Evolutionary conservation across 805 yeast species (phyloP).

Genomic region (Metschnikowia colocasiae): DNA sequence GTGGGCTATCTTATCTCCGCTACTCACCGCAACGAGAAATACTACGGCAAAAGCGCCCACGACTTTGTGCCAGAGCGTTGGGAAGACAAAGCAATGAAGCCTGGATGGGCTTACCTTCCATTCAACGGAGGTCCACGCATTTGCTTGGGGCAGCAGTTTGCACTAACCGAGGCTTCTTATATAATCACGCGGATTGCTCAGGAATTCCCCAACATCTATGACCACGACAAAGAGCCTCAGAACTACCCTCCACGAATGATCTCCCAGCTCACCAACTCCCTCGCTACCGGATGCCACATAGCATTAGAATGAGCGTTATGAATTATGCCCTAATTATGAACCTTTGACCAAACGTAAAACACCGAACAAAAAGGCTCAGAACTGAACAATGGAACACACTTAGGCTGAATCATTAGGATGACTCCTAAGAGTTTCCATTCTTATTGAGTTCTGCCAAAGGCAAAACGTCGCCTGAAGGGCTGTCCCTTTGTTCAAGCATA

Average conservation of each 20-base stretch:
- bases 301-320: background rate
- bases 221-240: slow-evolving; percentile 3
- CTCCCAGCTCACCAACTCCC: slow-evolving; percentile 14
- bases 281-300: slow-evolving; percentile 12
- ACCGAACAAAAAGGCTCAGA: background rate
- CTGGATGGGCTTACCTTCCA: slow-evolving; percentile 14
- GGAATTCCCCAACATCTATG: slow-evolving; percentile 10
- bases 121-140: slow-evolving; percentile 16
- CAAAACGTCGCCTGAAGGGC: slow-evolving; percentile 5
- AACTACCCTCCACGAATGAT: slow-evolving; percentile 10
- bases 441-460: slow-evolving; percentile 6
- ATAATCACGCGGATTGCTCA: slow-evolving; percentile 15
- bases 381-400: too few relatives aligned
- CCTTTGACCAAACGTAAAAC: background rate
- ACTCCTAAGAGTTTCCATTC: background rate
- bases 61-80: slow-evolving; percentile 17
- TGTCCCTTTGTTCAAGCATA: slow-evolving; percentile 55
- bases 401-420: too few relatives aligned
- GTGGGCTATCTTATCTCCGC: slow-evolving; percentile 14
- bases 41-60: slow-evolving; percentile 15
- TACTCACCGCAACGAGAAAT: slow-evolving; percentile 11
- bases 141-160: slow-evolving; percentile 16
- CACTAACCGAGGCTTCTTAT: slow-evolving; percentile 17
- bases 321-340: background rate
- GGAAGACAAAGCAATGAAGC: slow-evolving; percentile 6